Base-by-base conservation (phyloP, 2,329 filamentous ascomycete genomes). In the Aspergillus melleus region DNA sequence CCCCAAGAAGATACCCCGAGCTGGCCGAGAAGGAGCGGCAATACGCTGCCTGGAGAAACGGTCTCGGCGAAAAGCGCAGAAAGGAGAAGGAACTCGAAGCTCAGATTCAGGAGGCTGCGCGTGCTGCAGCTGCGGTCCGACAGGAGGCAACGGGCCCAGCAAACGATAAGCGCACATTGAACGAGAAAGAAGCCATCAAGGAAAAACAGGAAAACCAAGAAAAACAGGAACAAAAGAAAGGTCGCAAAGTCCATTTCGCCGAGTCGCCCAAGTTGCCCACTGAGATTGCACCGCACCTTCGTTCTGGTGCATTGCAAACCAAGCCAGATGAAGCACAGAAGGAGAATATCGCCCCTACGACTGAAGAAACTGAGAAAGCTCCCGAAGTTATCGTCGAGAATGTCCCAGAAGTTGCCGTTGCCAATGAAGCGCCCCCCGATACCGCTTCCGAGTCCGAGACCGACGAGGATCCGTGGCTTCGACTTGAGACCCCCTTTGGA, bases 401-500 rank as follows among this genome's bases (percentile, higher is more conserved):
- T 39, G 36, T 39, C 14, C 29, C 26, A 29, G 29, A 24, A 30
- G 29, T 22, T 22, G n/a, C 14, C 16, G 14, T 47, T 22, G 9
- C 1, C 3, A 49, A 49, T 6, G 44, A 20, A 12, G 54, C 36
- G 12, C 14, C 14, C 36, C 36, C 36, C 2, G 32, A 30, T 29
- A 51, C 36, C 20, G 52, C 22, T 26, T 22, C 12, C 24, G 53
- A 64, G 42, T 3, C 54, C 54, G 55, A 60, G 52, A 42, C 61
- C 57, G 14, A 51, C 53, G 24, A 49, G 20, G 65, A 72, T 42
- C 67, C 70, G 0, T 74, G 68, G 64, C 46, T 57, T 14, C 59
- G 63, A n/a, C 60, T 61, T 16, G 61, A 62, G 4, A 51, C 62
- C 4, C 67, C 65, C 2, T 60, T 70, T 22, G 71, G 72, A 16